A percentile compares a stretch with the other conserved stretches of the same genome.
Evolutionary conservation across 2,329 filamentous ascomycete genomes (phyloP).

Genomic region (Penicillium freii): DNA sequence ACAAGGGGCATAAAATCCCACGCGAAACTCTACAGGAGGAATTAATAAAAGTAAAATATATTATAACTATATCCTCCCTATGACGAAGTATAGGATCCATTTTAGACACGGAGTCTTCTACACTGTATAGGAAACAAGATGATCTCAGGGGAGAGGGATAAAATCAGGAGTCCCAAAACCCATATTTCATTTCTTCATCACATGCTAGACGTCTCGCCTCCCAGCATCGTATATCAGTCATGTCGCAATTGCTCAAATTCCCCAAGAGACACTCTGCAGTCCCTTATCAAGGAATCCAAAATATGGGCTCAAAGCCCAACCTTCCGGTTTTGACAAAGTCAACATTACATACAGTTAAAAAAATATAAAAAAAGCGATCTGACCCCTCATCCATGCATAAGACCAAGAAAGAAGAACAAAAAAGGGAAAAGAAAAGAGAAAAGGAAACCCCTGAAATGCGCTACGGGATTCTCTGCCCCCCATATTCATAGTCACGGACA

Average conservation of each 20-base stretch:
- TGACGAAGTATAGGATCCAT: background rate
- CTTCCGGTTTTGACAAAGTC: constrained; percentile 9
- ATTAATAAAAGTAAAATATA: background rate
- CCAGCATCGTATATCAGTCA: constrained; percentile 19
- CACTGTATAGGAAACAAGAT: background rate
- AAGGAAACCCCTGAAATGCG: background rate
- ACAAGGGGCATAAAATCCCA: background rate
- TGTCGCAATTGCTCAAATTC: constrained; percentile 13
- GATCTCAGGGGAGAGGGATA: background rate
- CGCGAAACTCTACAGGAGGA: background rate
- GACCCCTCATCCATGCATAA: constrained; percentile 7
- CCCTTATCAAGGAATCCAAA: background rate
- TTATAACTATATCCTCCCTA: background rate
- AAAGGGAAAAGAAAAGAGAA: constrained; percentile 5
- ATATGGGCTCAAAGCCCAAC: constrained; percentile 6
- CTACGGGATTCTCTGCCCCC: background rate
- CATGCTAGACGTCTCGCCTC: constrained; percentile 11
- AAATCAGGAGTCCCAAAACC: background rate
- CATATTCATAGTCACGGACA: constrained; percentile 2
- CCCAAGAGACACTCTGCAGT: constrained; percentile 4
- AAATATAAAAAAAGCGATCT: background rate
- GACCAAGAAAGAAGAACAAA: constrained; percentile 11
- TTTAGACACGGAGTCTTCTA: background rate
- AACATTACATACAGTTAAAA: constrained; percentile 29
- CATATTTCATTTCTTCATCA: constrained; percentile 23